phyloP scores from a whole-genome alignment of 2,329 filamentous ascomycete species.

The Fusarium siculi region DNA sequence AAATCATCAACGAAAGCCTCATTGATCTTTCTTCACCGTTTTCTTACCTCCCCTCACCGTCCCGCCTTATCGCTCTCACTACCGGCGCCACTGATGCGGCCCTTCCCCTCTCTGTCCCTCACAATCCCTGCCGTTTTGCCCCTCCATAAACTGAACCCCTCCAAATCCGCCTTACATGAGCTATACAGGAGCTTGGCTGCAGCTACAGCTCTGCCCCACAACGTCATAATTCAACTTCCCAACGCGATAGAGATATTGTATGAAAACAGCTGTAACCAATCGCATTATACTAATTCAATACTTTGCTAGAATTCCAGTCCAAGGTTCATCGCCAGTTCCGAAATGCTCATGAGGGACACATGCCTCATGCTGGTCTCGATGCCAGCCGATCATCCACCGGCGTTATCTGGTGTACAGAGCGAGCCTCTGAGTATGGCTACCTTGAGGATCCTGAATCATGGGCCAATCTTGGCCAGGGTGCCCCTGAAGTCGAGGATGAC shows the following conservation, averaged over 20 bases:
- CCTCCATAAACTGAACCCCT: slow-evolving; percentile 29
- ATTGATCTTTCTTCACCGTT: slow-evolving; percentile 17
- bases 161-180: slow-evolving; percentile 25
- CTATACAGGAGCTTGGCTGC: slow-evolving; percentile 9
- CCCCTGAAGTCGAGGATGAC: slow-evolving; percentile 92
- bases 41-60: slow-evolving; percentile 38
- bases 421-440: slow-evolving; percentile 89
- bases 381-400: slow-evolving; percentile 89
- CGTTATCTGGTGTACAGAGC: slow-evolving; percentile 92
- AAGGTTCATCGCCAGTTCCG: slow-evolving; percentile 91
- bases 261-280: background rate
- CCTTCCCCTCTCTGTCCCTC: slow-evolving; percentile 16
- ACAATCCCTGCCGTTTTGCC: slow-evolving; percentile 19
- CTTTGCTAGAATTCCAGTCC: slow-evolving; percentile 75
- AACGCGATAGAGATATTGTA: background rate
- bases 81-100: slow-evolving; percentile 25
- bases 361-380: slow-evolving; percentile 90
- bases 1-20: slow-evolving; percentile 5
- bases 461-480: slow-evolving; percentile 95
- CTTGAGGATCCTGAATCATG: slow-evolving; percentile 82
- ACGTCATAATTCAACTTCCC: slow-evolving; percentile 27
- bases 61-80: slow-evolving; percentile 26
- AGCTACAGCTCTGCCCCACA: slow-evolving; percentile 16
- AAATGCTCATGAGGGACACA: slow-evolving; percentile 88
- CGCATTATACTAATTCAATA: background rate